These are phyloP conservation scores for Paramecium sexaurelia DNA, from an alignment of 73 alveolate species.

Conservation along the genomic window DNA sequence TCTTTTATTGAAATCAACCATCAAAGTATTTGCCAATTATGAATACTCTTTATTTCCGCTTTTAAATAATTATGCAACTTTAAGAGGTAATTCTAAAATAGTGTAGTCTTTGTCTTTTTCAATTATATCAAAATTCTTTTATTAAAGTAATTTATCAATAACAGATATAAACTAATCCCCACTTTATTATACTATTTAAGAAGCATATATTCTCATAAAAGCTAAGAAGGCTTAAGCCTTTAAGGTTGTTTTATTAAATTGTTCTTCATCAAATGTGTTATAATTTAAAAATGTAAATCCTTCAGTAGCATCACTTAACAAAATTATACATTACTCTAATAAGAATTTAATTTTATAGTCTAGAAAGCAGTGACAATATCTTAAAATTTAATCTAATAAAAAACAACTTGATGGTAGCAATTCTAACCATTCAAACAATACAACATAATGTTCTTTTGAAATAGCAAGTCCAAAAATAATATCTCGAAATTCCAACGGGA, in stretches of 20 bases:
- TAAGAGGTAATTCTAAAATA: conserved; percentile 36
- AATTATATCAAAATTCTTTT: background rate
- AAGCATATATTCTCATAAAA: conserved; percentile 12
- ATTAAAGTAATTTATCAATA: background rate
- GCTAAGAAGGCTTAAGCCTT: background rate
- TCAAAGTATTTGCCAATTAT: background rate
- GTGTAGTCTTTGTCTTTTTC: background rate
- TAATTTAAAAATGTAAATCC: background rate
- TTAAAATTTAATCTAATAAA: background rate
- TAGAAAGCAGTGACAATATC: conserved; percentile 32
- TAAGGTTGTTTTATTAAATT: background rate
- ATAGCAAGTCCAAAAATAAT: background rate
- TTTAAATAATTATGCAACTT: background rate
- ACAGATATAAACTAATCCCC: background rate
- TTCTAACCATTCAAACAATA: background rate
- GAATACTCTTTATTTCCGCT: background rate
- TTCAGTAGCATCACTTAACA: background rate
- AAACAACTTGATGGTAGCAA: conserved; percentile 18
- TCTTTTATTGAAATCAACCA: background rate
- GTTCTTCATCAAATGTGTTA: background rate
- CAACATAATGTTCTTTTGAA: background rate
- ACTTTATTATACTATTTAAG: background rate
- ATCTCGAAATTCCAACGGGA: background rate
- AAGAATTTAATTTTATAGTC: background rate
- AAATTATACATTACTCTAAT: background rate